Percentiles rank a stretch among this genome's conserved stretches.
Evolutionary conservation across 2,329 filamentous ascomycete genomes (phyloP).

Genomic region (Nigrospora osmanthi): DNA sequence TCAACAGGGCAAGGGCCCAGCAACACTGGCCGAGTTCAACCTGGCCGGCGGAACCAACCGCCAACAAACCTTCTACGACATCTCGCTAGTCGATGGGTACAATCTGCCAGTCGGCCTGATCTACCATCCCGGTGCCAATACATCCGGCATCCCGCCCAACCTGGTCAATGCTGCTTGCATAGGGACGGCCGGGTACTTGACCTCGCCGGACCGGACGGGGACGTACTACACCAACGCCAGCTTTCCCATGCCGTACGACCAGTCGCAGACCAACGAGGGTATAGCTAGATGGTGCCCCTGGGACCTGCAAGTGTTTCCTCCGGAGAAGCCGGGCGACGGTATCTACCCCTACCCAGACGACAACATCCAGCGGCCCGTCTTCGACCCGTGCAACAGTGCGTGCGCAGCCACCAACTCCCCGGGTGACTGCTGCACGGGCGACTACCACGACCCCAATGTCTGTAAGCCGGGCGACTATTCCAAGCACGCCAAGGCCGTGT

Average conservation of each 20-base stretch:
- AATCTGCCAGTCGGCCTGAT: slow-evolving; percentile 64
- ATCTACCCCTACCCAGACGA: slow-evolving; percentile 77
- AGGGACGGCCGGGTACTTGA: slow-evolving; percentile 56
- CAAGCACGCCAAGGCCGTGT: slow-evolving; percentile 62
- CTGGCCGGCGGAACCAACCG: slow-evolving; percentile 55
- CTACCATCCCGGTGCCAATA: slow-evolving; percentile 53
- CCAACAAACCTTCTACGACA: slow-evolving; percentile 71
- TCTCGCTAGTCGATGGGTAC: slow-evolving; percentile 79
- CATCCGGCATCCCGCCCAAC: slow-evolving; percentile 63
- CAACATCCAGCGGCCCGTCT: slow-evolving; percentile 59
- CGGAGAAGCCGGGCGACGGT: slow-evolving; percentile 63
- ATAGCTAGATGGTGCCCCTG: slow-evolving; percentile 72
- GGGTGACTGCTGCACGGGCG: slow-evolving; percentile 68
- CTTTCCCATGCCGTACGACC: slow-evolving; percentile 62
- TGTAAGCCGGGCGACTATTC: slow-evolving; percentile 66
- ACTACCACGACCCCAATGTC: slow-evolving; percentile 50
- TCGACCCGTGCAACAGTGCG: slow-evolving; percentile 71
- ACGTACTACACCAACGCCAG: slow-evolving; percentile 54
- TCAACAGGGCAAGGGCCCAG: slow-evolving; percentile 59
- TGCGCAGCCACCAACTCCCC: slow-evolving; percentile 62
- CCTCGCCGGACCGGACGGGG: slow-evolving; percentile 44
- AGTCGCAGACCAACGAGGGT: slow-evolving; percentile 43
- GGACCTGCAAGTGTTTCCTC: slow-evolving; percentile 63
- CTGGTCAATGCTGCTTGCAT: slow-evolving; percentile 72
- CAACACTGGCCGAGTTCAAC: slow-evolving; percentile 75